Conservation (phyloP, 2,329 filamentous ascomycete species). For the Botrytis byssoidea region DNA sequence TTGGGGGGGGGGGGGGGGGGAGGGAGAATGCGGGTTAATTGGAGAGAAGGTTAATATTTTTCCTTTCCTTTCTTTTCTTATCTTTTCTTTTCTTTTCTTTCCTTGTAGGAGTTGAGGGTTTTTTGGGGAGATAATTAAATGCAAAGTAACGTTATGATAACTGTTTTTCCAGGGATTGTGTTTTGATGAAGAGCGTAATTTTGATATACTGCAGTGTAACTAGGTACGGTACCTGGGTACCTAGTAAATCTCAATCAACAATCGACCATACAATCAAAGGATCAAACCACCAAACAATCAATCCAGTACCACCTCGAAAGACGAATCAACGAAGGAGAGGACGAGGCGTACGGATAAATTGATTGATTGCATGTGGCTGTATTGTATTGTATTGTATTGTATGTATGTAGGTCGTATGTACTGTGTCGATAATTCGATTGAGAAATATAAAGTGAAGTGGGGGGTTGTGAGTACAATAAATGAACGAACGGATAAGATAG, state of each 20-base stretch:
- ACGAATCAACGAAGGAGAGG: neutral
- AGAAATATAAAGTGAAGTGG: conserved; percentile 6
- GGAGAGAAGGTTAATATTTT: neutral
- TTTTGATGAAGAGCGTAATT: neutral
- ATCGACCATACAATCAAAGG: neutral
- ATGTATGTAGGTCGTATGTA: too few relatives aligned
- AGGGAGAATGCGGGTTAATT: neutral
- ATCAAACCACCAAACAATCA: neutral
- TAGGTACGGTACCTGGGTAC: neutral
- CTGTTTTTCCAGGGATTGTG: neutral
- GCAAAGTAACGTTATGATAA: conserved; percentile 1
- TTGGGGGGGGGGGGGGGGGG: neutral
- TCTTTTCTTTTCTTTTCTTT: too few relatives aligned
- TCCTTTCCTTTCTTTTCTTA: neutral
- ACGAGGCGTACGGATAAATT: neutral
- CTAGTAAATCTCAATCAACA: neutral
- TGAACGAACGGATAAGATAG: neutral
- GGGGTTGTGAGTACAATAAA: neutral
- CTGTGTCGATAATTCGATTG: neutral
- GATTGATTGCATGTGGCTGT: neutral
- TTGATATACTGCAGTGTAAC: neutral
- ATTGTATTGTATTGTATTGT: neutral
- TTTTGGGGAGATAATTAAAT: neutral
- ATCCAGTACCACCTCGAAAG: neutral
- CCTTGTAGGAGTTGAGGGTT: neutral